Conservation (phyloP, 208 protist species). For the Trypanosoma cruzi region DNA sequence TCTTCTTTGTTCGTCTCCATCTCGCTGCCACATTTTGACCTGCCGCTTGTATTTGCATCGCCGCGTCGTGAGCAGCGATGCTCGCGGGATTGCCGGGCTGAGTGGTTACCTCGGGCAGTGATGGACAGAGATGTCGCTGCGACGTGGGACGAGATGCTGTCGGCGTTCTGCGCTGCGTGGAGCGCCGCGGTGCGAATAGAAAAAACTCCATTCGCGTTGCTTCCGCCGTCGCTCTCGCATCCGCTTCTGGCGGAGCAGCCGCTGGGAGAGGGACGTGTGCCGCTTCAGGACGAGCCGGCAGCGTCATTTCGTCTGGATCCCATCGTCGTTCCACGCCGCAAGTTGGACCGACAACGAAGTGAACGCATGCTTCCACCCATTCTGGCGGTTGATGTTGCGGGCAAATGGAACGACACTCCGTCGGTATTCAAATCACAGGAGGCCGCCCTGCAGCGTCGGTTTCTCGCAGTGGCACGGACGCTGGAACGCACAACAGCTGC, state of each 20-base stretch:
- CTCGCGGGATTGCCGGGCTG: neutral
- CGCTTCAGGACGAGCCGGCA: neutral
- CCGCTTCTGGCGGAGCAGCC: neutral
- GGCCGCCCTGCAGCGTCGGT: neutral
- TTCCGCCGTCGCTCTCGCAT: neutral
- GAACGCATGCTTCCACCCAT: neutral
- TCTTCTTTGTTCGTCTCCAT: neutral
- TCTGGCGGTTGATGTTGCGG: neutral
- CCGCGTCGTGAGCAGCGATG: neutral
- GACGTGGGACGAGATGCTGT: constrained; percentile 9
- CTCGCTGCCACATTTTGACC: neutral
- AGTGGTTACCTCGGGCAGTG: neutral
- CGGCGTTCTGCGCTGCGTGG: constrained; percentile 7
- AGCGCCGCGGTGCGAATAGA: neutral
- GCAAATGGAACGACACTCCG: neutral
- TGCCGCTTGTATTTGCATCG: neutral
- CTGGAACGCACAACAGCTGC: neutral
- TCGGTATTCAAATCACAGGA: neutral
- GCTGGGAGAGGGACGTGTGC: neutral
- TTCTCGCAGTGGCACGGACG: neutral
- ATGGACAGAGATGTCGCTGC: neutral
- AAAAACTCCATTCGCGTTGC: neutral
- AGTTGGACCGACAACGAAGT: neutral
- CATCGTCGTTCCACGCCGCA: neutral
- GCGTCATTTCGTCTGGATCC: neutral